Evolutionary conservation across 495 filamentous ascomycete species (phyloP).

Genomic region (Pyronema omphalodes): DNA sequence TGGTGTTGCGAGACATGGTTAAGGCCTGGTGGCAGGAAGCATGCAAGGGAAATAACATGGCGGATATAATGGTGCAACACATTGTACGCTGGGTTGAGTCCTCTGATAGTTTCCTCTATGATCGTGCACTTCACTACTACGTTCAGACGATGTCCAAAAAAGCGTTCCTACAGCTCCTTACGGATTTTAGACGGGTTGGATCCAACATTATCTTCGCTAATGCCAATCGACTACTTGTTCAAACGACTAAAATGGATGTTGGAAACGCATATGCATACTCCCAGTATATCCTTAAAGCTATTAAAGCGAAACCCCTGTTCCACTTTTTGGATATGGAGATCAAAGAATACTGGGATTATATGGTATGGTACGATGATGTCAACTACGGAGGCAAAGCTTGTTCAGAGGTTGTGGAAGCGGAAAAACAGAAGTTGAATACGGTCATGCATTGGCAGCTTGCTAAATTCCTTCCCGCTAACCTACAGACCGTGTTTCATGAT

Average conservation of each 20-base stretch:
- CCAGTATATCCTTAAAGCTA: constrained; percentile 91
- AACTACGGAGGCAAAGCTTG: constrained; percentile 95
- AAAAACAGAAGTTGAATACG: constrained; percentile 71
- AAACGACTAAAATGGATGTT: constrained; percentile 92
- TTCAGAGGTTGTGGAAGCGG: constrained; percentile 59
- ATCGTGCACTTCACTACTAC: constrained; percentile 90
- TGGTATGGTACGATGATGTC: constrained; percentile 98
- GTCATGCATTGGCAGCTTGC: constrained; percentile 97
- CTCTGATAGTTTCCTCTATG: constrained; percentile 81
- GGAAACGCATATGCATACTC: constrained; percentile 94
- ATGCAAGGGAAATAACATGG: constrained; percentile 77
- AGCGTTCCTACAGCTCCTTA: constrained; percentile 90
- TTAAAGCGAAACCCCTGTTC: constrained; percentile 85
- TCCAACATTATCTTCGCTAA: constrained; percentile 87
- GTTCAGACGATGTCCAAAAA: constrained; percentile 96
- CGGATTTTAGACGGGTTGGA: constrained; percentile 85
- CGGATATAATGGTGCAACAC: constrained; percentile 94
- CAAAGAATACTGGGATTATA: constrained; percentile 98
- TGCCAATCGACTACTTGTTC: constrained; percentile 70
- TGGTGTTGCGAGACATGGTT: constrained; percentile 91
- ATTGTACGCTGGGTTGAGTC: constrained; percentile 92
- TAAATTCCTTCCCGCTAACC: constrained; percentile 61
- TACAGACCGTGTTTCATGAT: constrained; percentile 75
- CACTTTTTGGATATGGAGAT: constrained; percentile 95
- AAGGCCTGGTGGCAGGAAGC: constrained; percentile 96